Base-by-base conservation (phyloP, 495 filamentous ascomycete species). In the Lophiostoma macrostomum region DNA sequence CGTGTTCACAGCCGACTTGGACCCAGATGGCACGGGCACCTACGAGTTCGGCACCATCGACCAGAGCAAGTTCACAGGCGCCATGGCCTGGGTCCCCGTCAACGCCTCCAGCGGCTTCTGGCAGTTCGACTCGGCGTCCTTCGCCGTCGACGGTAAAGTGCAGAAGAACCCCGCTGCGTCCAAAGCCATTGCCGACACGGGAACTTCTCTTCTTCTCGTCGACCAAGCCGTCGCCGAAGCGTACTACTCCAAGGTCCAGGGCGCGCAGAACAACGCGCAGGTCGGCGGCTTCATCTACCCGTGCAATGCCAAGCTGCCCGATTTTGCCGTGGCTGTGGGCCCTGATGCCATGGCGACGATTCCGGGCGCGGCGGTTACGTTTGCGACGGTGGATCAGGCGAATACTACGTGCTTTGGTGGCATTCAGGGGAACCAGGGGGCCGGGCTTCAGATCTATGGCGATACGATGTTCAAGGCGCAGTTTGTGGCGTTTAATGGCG, bases 41-140 rank as follows among this genome's bases (percentile, higher is more conserved):
- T 95, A 90, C 65, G 83, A 88, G 49, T 93, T 93, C 67, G 89
- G 89, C 20, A 68, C 56, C 38, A 81, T 91, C 64, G 86, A 91
- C 64, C 61, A 59, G 2, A 69, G 61, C 60, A 82, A 88, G 66
- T 90, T 85, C 69, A 71, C 64, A 0, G 86, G 87, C 20, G 54
- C 70, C 0, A 72, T 91, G 62, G 70, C 72, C 10, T 91, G 84
- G 64, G 72, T 85, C 53, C 73, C 72, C 23, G 75, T 91, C 54
- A 78, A 89, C 59, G 71, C 69, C 11, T 73, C 75, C 1, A 67
- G 73, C 10, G 89, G 89, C 20, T 90, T 86, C 75, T 94, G 89
- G 89, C 70, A 86, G 61, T 85, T 90, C 60, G 63, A 77, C 3
- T 81, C 84, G 19, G 66, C 73, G 3, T 61, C 63, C 2, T 90